phyloP scores from a whole-genome alignment of 169 alveolate species.

The Toxoplasma gondii region DNA sequence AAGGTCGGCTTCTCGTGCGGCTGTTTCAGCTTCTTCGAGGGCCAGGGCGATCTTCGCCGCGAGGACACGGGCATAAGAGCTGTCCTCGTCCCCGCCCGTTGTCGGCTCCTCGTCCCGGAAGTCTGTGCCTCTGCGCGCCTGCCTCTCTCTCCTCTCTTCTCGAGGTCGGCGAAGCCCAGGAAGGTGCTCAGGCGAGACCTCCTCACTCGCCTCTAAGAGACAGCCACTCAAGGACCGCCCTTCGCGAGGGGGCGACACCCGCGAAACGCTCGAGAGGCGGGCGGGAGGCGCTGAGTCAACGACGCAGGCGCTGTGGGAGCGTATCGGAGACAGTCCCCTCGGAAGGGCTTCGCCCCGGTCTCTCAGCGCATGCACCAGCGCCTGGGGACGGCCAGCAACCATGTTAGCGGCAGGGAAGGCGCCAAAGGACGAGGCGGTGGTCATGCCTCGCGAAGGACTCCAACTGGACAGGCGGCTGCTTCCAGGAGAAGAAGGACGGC shows the following conservation, averaged over 20 bases:
- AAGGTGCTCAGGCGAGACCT: background rate
- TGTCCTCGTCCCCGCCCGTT: background rate
- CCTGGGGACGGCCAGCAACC: background rate
- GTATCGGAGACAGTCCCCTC: background rate
- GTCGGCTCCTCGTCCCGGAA: background rate
- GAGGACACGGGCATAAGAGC: background rate
- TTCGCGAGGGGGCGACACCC: background rate
- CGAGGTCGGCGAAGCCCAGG: background rate
- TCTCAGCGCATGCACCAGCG: background rate
- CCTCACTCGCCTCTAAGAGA: background rate
- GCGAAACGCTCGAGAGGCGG: background rate
- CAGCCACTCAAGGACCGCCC: background rate
- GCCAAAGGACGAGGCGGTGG: background rate
- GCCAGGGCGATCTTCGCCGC: background rate
- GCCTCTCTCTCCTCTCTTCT: background rate
- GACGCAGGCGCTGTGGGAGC: background rate
- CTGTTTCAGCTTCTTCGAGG: background rate
- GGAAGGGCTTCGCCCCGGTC: background rate
- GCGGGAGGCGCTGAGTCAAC: too few species aligned
- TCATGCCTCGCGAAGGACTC: background rate
- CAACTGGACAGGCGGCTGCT: constrained; percentile 1
- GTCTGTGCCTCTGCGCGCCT: background rate
- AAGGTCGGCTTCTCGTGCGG: background rate
- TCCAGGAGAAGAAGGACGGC: background rate
- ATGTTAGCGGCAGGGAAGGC: background rate